phyloP scores from a whole-genome alignment of 2,329 filamentous ascomycete species.

The Cordyceps javanica region DNA sequence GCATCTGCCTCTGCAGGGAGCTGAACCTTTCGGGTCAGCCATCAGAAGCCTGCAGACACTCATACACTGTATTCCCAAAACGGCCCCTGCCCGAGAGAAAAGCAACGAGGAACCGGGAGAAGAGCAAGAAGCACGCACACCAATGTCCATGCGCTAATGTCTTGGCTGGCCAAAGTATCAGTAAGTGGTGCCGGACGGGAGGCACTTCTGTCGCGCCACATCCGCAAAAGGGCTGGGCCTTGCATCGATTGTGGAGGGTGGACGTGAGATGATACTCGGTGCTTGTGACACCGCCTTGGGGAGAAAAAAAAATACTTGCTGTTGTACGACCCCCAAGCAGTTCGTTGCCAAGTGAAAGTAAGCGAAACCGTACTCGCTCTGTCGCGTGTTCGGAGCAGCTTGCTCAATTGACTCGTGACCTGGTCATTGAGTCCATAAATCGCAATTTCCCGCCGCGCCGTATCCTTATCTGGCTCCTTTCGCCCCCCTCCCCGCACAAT shows the following conservation, averaged over 20 bases:
- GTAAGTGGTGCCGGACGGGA: background rate
- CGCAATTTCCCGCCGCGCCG: too few species aligned
- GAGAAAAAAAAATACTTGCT: too few species aligned
- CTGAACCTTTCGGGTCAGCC: background rate
- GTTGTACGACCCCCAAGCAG: too few species aligned
- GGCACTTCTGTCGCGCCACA: conserved; percentile 9
- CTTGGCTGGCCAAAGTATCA: background rate
- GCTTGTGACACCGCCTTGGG: too few species aligned
- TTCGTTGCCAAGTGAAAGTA: too few species aligned
- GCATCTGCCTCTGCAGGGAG: background rate
- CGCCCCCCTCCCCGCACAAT: background rate
- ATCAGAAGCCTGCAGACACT: background rate
- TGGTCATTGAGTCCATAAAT: background rate
- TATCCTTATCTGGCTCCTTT: too few species aligned
- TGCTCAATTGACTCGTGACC: background rate
- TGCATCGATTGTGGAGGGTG: background rate
- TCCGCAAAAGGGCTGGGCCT: background rate
- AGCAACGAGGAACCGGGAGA: too few species aligned
- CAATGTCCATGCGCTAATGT: background rate
- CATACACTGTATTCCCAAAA: background rate
- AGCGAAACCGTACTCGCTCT: too few species aligned
- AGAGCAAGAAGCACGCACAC: background rate
- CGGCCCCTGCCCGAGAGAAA: background rate
- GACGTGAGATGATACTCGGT: conserved; percentile 1
- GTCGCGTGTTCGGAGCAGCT: too few species aligned